Conservation (phyloP, 257 asterid species). For the Nicotiana obtusifolia region DNA sequence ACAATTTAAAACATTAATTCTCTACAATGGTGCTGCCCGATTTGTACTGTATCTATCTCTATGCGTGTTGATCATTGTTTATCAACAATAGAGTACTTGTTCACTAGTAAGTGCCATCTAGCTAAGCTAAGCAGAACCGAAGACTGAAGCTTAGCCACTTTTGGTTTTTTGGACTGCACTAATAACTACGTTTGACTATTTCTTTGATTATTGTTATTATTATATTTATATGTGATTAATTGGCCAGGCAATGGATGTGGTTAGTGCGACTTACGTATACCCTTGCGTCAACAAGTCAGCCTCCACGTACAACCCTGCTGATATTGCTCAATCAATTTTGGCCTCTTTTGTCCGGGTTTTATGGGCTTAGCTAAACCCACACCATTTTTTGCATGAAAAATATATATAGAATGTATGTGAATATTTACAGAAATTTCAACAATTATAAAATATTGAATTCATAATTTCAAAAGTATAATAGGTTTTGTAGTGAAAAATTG, state of each 20-base stretch:
- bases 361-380: too few relatives aligned
- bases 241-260: conserved; percentile 9
- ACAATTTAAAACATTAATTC: not conserved
- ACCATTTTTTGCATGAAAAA: too few relatives aligned
- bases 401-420: too few relatives aligned
- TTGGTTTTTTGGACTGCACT: not conserved
- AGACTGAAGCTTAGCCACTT: not conserved
- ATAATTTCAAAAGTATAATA: too few relatives aligned
- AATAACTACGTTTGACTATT: conserved; percentile 8
- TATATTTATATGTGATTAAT: not conserved
- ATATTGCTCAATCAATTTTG: not conserved
- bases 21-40: not conserved
- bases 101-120: not conserved
- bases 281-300: not conserved
- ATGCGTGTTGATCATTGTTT: not conserved
- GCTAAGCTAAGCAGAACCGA: not conserved
- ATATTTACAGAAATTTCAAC: too few relatives aligned
- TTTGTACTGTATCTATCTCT: not conserved
- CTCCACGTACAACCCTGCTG: not conserved
- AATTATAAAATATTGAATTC: too few relatives aligned
- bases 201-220: not conserved
- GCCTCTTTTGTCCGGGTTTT: too few relatives aligned
- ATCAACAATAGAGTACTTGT: not conserved
- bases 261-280: conserved; percentile 1
- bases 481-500: too few relatives aligned